phyloP scores from a whole-genome alignment of 768 basidiomycete species.

The Pleurotus giganteus region DNA sequence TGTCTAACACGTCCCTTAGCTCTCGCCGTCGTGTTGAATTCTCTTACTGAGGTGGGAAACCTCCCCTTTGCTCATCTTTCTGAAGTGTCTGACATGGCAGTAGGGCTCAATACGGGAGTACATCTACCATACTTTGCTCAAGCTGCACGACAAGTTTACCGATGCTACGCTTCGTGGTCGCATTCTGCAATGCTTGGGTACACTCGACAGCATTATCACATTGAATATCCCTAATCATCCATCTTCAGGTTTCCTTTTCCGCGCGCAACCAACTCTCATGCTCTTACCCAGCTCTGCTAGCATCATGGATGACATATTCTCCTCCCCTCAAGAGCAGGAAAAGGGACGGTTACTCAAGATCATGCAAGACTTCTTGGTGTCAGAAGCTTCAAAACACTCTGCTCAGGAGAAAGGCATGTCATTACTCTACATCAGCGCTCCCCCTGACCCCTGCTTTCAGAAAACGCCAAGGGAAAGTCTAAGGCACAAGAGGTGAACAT shows the following conservation, averaged over 20 bases:
- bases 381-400: constrained; percentile 77
- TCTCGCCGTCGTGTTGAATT: constrained; percentile 54
- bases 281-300: constrained; percentile 71
- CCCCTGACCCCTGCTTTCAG: constrained; percentile 18
- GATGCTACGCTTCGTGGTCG: constrained; percentile 63
- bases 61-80: neutral
- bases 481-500: constrained; percentile 68
- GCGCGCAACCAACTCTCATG: constrained; percentile 90
- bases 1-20: constrained; percentile 29
- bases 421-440: neutral
- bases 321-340: constrained; percentile 67
- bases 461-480: constrained; percentile 41
- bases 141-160: constrained; percentile 66
- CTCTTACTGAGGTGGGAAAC: constrained; percentile 56
- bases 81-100: constrained; percentile 2
- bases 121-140: constrained; percentile 70
- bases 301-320: constrained; percentile 91
- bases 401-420: constrained; percentile 63
- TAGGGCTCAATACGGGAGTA: constrained; percentile 80
- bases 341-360: constrained; percentile 78
- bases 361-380: constrained; percentile 87
- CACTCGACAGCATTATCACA: constrained; percentile 14
- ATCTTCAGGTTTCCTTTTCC: constrained; percentile 79
- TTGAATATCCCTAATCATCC: constrained; percentile 5
- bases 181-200: constrained; percentile 84